These are phyloP conservation scores for Lasiosphaeriaceae sp. DNA, from an alignment of 495 filamentous ascomycete species.

Conservation along the genomic window DNA sequence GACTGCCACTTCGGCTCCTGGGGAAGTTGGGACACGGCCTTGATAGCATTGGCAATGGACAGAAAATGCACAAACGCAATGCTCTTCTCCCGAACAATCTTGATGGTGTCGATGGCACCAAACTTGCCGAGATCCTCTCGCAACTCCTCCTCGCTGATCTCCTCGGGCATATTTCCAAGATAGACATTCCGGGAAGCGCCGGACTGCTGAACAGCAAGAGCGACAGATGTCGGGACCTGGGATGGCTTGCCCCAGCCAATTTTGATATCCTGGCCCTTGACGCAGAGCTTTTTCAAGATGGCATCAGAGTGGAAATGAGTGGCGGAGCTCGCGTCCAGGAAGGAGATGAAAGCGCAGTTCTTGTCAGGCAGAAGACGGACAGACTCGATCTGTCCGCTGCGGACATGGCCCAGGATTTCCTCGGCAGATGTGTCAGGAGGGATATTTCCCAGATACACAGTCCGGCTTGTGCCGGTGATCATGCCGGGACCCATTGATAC, in stretches of 20 bases:
- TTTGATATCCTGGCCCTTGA: constrained; percentile 98
- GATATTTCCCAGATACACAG: constrained; percentile 96
- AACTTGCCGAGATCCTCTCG: constrained; percentile 96
- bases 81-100: constrained; percentile 96
- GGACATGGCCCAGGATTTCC: constrained; percentile 94
- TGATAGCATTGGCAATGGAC: constrained; percentile 96
- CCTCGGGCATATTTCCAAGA: constrained; percentile 87
- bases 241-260: constrained; percentile 99
- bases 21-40: constrained; percentile 94
- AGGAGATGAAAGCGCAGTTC: constrained; percentile 99
- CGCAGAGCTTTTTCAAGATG: constrained; percentile 97
- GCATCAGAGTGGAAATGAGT: constrained; percentile 99
- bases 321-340: constrained; percentile 92
- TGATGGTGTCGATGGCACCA: constrained; percentile 92
- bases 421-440: constrained; percentile 97
- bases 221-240: constrained; percentile 95
- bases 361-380: constrained; percentile 94
- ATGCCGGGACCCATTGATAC: constrained; percentile 71
- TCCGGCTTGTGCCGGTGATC: constrained; percentile 86
- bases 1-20: constrained; percentile 97
- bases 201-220: constrained; percentile 92
- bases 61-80: constrained; percentile 98
- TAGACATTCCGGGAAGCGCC: constrained; percentile 98
- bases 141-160: constrained; percentile 84
- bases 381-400: constrained; percentile 97